Base-by-base conservation (phyloP, 768 basidiomycete genomes). In the Holtermannia corniformis region DNA sequence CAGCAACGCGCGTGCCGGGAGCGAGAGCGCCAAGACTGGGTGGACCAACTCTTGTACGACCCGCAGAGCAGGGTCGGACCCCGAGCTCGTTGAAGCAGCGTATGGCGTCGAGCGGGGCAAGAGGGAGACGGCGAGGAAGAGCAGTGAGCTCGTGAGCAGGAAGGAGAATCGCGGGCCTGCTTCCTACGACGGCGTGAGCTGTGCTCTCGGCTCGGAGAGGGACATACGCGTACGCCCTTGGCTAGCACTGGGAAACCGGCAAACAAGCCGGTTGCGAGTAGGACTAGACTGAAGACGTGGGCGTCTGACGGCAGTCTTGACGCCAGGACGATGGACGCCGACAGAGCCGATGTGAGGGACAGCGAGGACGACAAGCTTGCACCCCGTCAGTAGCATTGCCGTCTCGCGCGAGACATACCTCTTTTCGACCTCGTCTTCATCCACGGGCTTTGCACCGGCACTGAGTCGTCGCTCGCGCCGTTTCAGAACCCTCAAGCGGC, bases 271-370 rank as follows among this genome's bases (percentile, higher is more conserved):
- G 63, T 60, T 10, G 67, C 54, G 2, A 68, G 55, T 19, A 68
- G 49, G 19, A 68, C 59, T 52, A 97, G 79, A 28, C 88, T 83
- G 66, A 96, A 96, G 21, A 95, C 93, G 22, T 86, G 81, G 44
- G 85, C 71, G 71, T 90, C 86, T 60, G 85, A 82, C 41, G 80
- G 75, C 37, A 97, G 77, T 59, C 93, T 85, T 40, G 91, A 95
- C 26, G 91, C 89, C 57, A 96, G 77, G 51, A 97, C 92, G 44
- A 95, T 86, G 26, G 87, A 88, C 16, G 88, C 87, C 41, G 87
- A 91, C 54, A 95, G 82, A 26, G 87, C 88, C 43, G 91, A 91
- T 2, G 74, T 75, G 45, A 75, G 63, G 19, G 72, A 72, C 0
- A 75, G 52, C 4, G 71, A 72, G 1, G 67, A 71, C n/a, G 68